Evolutionary conservation across 2,329 filamentous ascomycete genomes (phyloP).

Genomic region (Rachicladosporium sp.): DNA sequence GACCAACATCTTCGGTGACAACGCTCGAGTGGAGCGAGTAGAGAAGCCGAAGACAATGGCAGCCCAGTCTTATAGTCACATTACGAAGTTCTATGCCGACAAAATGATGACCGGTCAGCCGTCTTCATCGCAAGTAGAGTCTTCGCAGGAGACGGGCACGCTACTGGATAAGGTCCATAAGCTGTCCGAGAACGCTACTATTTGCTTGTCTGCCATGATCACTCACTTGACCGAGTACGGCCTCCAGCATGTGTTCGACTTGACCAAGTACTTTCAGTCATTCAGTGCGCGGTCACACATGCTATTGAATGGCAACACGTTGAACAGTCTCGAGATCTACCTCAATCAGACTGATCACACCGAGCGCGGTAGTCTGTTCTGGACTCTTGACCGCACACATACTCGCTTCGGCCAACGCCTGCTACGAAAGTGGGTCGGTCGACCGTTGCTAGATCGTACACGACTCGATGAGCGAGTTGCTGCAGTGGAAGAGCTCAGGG

Average conservation of each 20-base stretch:
- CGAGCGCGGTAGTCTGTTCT: slow-evolving; percentile 81
- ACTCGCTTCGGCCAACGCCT: slow-evolving; percentile 82
- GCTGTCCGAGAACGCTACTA: slow-evolving; percentile 72
- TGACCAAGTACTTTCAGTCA: slow-evolving; percentile 94
- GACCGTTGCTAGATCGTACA: slow-evolving; percentile 66
- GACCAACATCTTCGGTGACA: slow-evolving; percentile 85
- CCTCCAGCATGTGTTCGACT: slow-evolving; percentile 84
- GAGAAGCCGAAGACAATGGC: slow-evolving; percentile 68
- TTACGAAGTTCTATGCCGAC: slow-evolving; percentile 83
- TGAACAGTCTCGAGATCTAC: slow-evolving; percentile 90
- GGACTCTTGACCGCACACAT: slow-evolving; percentile 84
- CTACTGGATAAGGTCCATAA: slow-evolving; percentile 78
- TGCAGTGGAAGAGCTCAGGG: slow-evolving; percentile 76
- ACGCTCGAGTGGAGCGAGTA: slow-evolving; percentile 71
- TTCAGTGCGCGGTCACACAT: slow-evolving; percentile 93
- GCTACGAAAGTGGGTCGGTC: slow-evolving; percentile 87
- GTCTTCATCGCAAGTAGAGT: slow-evolving; percentile 29
- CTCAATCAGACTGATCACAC: slow-evolving; percentile 83
- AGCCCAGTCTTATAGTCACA: slow-evolving; percentile 74
- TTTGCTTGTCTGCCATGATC: slow-evolving; percentile 95
- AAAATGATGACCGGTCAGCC: slow-evolving; percentile 51
- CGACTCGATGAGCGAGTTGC: slow-evolving; percentile 65
- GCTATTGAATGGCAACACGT: slow-evolving; percentile 86
- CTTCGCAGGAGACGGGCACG: slow-evolving; percentile 34
- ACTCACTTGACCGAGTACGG: slow-evolving; percentile 84